These are phyloP conservation scores for Mallotus japonicus DNA, from an alignment of 441 rosid genomes.

Conservation along the genomic window DNA sequence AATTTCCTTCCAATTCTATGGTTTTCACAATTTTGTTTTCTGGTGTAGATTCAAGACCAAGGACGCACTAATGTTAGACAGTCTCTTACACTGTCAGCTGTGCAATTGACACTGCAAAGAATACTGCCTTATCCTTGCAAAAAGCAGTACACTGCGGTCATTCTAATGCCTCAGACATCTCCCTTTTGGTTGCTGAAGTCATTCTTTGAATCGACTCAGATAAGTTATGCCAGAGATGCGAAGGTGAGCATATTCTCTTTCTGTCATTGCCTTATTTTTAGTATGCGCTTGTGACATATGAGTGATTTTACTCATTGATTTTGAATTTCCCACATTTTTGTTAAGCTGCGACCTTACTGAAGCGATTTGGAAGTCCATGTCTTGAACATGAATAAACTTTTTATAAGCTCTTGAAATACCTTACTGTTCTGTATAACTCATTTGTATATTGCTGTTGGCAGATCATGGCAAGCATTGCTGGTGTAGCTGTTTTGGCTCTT, in stretches of 20 bases:
- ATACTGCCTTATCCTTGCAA: constrained; percentile 78
- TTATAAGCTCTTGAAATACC: neutral
- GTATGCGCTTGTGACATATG: neutral
- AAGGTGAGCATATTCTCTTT: constrained; percentile 54
- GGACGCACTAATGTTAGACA: constrained; percentile 69
- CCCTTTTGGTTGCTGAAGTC: constrained; percentile 49
- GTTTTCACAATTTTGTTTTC: neutral
- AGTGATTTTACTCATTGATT: neutral
- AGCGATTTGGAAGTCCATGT: neutral
- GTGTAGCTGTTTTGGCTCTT: constrained; percentile 47
- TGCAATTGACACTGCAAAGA: constrained; percentile 59
- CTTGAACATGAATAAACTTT: neutral
- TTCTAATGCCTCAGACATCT: constrained; percentile 75
- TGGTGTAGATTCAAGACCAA: constrained; percentile 68
- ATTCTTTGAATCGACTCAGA: constrained; percentile 33
- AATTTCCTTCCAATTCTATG: neutral
- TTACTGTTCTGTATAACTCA: neutral
- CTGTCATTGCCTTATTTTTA: constrained; percentile 8
- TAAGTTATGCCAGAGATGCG: constrained; percentile 38
- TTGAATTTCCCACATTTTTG: neutral
- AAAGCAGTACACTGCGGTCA: constrained; percentile 74
- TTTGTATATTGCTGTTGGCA: constrained; percentile 26
- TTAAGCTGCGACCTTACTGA: neutral
- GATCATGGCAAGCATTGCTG: constrained; percentile 63
- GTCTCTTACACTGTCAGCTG: constrained; percentile 55